Evolutionary conservation across 257 asterid genomes (phyloP), one percentile per base, ranked within the genome.

Genomic region (Solanum etuberosum): DNA sequence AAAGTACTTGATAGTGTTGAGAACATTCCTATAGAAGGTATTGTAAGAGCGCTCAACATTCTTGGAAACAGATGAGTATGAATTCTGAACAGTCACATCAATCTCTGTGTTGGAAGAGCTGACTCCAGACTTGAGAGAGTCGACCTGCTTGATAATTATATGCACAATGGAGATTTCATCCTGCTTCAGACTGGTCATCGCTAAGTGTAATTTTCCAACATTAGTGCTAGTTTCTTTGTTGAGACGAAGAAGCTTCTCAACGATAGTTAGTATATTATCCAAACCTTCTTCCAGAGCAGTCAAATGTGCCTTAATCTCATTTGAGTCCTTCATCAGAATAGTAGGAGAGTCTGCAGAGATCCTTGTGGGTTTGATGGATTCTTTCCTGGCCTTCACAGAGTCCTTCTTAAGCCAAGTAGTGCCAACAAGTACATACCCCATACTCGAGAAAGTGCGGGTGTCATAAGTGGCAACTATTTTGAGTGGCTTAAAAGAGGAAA

Each of bases 401-500:
- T 54, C 0, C 1, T 20, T 54, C 7, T 6, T 54, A 20, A 54
- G 25, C 63, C 11, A 54, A 1, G 25, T 54, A 54, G 11, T 20
- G 0, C 63, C 25, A 20, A 54, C n/a, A 3, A 54, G 25, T 20
- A 54, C 63, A 54, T 20, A 40, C 1, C 63, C 63, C 25, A 54
- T 20, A 20, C 25, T 54, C 2, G 63, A 54, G 63, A 54, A 54
- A 6, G 63, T 54, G 10, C 5, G 0, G 2, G 63, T 54, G 20
- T 54, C 63, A 3, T 54, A 20, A 0, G 25, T 54, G 2, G 63
- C 0, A 1, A 54, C 0, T 1, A 54, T 3, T 11, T 2, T 11
- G 5, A 54, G n/a, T 7, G 11, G 25, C 25, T 54, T 54, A 7
- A 7, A 54, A 54, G 25, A 18, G 10, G 25, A 54, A 8, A 54